Evolutionary conservation across 1,284 basidiomycete genomes (phyloP).

Genomic region (Volvariella surrecta): DNA sequence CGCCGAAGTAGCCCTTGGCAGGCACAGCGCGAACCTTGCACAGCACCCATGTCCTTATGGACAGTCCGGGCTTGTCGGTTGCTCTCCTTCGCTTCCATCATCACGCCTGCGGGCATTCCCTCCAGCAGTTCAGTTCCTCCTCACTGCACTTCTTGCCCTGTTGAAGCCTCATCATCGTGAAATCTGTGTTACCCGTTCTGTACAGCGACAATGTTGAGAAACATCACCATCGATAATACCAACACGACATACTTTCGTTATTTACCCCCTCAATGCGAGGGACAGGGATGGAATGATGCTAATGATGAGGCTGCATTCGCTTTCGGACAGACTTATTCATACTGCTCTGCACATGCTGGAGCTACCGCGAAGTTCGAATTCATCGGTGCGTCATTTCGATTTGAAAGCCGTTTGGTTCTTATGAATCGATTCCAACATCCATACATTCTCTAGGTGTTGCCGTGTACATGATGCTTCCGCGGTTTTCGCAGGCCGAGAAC

Average conservation of each 20-base stretch:
- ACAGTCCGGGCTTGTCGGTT: too few species aligned
- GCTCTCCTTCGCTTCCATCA: too few species aligned
- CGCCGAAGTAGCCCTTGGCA: too few species aligned
- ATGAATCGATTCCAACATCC: neutral
- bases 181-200: too few species aligned
- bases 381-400: neutral
- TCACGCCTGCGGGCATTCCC: too few species aligned
- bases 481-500: neutral
- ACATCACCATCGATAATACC: conserved; percentile 1
- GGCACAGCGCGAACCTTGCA: too few species aligned
- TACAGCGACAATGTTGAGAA: neutral
- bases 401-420: neutral
- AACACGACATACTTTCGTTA: neutral
- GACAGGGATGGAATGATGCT: neutral
- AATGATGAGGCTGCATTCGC: neutral
- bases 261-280: neutral
- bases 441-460: neutral
- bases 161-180: too few species aligned
- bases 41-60: too few species aligned
- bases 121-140: too few species aligned
- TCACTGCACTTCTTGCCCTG: too few species aligned
- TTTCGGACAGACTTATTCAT: neutral
- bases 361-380: neutral
- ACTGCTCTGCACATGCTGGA: neutral
- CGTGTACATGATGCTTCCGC: neutral